Base-by-base conservation (phyloP, 306 rosid genomes). In the Quercus aquifolioides region DNA sequence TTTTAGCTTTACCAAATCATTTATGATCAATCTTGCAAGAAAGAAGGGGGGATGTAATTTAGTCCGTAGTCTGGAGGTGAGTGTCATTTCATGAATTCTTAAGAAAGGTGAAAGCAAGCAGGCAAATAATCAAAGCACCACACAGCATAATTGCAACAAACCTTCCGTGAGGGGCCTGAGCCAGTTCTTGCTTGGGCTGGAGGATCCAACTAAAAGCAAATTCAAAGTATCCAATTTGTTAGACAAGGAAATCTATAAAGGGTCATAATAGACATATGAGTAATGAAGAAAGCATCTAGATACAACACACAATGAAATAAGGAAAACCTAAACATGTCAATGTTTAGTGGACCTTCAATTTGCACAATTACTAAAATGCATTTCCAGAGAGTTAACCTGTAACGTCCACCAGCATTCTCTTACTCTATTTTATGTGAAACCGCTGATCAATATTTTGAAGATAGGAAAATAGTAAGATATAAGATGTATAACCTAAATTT, bases 91-190 rank as follows among this genome's bases (percentile, higher is more conserved):
- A 49, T 49, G 54, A 49, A 49, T 3, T 49, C 17, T 49, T 12
- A 49, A 49, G 54, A 49, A 3, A 49, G 54, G 54, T 49, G 17
- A 13, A 67, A 67, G 14, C 52, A 67, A 15, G 71, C 21, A 8
- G 38, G 52, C 17, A 19, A 67, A 19, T 35, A 33, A 67, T 35
- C 72, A 67, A 67, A 67, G 72, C 6, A 18, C 23, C 6, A 35
- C 56, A 75, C 41, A 78, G 31, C 76, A 76, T 74, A 64, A 79
- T 2, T 31, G 78, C 77, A n/a, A 70, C 87, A 64, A 71, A 95
- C 99, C 99, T 95, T 95, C 82, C 99, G 82, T 17, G 97, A 91
- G 51, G 98, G 86, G 79, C 94, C 97, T 1, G 97, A 92, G 58
- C 97, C 97, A 74, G 89, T 83, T 85, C 90, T 88, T 82, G 92